Conservation (phyloP, 805 yeast genomes). For the Metschnikowia similis region DNA sequence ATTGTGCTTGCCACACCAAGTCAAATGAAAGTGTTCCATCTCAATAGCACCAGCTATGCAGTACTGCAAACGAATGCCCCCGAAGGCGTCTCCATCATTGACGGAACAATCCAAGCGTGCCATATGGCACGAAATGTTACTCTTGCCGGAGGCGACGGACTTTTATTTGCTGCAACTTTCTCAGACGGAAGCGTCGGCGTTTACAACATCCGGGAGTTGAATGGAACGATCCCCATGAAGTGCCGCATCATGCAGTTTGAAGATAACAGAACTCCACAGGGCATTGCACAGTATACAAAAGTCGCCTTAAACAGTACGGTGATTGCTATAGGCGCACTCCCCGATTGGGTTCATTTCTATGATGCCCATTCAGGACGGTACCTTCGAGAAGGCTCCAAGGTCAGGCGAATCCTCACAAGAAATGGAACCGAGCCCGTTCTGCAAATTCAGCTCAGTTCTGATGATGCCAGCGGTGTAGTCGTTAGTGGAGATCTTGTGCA, state of each 20-base stretch:
- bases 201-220: constrained; percentile 36
- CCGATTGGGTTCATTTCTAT: constrained; percentile 18
- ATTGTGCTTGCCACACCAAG: constrained; percentile 21
- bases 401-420: constrained; percentile 13
- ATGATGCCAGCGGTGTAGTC: constrained; percentile 14
- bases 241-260: constrained; percentile 16
- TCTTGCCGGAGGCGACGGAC: constrained; percentile 40
- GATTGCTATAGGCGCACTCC: constrained; percentile 20
- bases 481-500: constrained; percentile 17
- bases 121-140: constrained; percentile 14
- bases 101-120: constrained; percentile 13
- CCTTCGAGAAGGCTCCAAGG: constrained; percentile 14
- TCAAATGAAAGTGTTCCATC: constrained; percentile 24
- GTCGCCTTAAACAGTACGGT: constrained; percentile 33
- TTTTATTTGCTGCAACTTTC: constrained; percentile 34
- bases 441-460: constrained; percentile 13
- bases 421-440: constrained; percentile 14
- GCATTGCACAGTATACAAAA: constrained; percentile 22
- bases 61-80: constrained; percentile 10
- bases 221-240: constrained; percentile 8
- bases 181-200: constrained; percentile 39
- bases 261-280: constrained; percentile 18
- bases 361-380: constrained; percentile 19
- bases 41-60: background rate
- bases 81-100: constrained; percentile 13